Conservation (phyloP, 805 yeast genomes). For the Tetrapisispora iriomotensis region DNA sequence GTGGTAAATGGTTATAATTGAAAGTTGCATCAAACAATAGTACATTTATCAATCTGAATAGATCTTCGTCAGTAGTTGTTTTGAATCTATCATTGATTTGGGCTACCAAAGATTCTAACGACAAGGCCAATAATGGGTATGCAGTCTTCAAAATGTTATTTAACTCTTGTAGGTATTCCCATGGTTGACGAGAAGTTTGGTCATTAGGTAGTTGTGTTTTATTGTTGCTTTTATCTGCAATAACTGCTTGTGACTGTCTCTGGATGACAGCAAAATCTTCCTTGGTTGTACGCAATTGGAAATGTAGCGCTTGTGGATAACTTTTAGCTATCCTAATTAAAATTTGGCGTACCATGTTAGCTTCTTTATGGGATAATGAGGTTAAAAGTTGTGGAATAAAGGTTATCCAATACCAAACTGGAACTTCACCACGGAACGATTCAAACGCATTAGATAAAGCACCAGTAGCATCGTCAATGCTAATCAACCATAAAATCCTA, state of each 20-base stretch:
- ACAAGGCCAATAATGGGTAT: conserved; percentile 83
- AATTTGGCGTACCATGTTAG: conserved; percentile 76
- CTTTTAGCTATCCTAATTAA: conserved; percentile 88
- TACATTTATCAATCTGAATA: conserved; percentile 87
- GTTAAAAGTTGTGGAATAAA: conserved; percentile 90
- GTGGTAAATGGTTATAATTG: conserved; percentile 73
- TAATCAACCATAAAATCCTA: conserved; percentile 84
- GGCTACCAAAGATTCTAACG: conserved; percentile 89
- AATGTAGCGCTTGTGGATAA: conserved; percentile 95
- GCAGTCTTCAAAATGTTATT: conserved; percentile 95
- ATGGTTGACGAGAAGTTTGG: conserved; percentile 55
- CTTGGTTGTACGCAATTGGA: conserved; percentile 88
- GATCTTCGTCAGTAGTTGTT: conserved; percentile 90
- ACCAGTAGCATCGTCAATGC: conserved; percentile 79
- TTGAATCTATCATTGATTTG: conserved; percentile 91
- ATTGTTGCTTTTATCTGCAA: conserved; percentile 22
- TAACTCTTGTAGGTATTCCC: conserved; percentile 88
- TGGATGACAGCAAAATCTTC: conserved; percentile 88
- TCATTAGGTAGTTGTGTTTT: conserved; percentile 6
- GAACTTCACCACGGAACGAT: conserved; percentile 87
- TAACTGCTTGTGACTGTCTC: conserved; percentile 53
- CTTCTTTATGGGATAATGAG: conserved; percentile 84
- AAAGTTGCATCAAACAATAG: conserved; percentile 88
- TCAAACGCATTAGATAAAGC: conserved; percentile 81
- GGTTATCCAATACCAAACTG: conserved; percentile 99